These are phyloP conservation scores for Scheffersomyces parashehatae DNA, from an alignment of 1,139 yeast genomes.

Conservation along the genomic window DNA sequence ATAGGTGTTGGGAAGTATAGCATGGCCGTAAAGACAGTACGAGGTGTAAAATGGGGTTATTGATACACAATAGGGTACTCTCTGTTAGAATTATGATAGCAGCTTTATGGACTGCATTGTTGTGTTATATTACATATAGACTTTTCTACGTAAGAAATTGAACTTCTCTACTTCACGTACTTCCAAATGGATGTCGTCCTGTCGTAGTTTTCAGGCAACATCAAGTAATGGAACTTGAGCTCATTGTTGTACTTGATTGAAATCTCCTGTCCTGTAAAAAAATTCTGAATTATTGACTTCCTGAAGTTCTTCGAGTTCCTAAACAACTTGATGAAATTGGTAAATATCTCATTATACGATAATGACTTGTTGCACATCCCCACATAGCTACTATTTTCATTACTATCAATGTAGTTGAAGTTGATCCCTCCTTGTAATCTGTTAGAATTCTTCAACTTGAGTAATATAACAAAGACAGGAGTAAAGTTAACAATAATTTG, in stretches of 20 bases:
- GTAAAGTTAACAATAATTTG: conserved; percentile 75
- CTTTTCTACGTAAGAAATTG: not conserved
- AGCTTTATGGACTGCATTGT: too few relatives aligned
- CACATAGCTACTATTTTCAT: conserved; percentile 24
- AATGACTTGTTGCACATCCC: conserved; percentile 40
- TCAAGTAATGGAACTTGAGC: conserved; percentile 39
- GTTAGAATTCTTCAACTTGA: conserved; percentile 77
- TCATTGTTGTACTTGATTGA: conserved; percentile 30
- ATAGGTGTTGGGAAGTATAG: too few relatives aligned
- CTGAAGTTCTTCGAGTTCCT: conserved; percentile 32
- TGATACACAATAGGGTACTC: too few relatives aligned
- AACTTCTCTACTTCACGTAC: conserved; percentile 2
- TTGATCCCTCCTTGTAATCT: conserved; percentile 89
- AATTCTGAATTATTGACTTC: conserved; percentile 25
- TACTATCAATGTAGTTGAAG: conserved; percentile 31
- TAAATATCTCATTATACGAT: conserved; percentile 38
- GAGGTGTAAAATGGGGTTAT: too few relatives aligned
- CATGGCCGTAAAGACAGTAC: too few relatives aligned
- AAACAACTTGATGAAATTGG: conserved; percentile 34
- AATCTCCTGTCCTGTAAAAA: conserved; percentile 34
- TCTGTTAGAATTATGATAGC: too few relatives aligned
- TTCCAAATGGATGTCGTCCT: conserved; percentile 36
- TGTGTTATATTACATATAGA: not conserved
- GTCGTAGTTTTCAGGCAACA: conserved; percentile 41
- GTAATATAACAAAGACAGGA: conserved; percentile 79